phyloP scores from a whole-genome alignment of 2,329 filamentous ascomycete species.

The Akanthomyces dipterigenus region DNA sequence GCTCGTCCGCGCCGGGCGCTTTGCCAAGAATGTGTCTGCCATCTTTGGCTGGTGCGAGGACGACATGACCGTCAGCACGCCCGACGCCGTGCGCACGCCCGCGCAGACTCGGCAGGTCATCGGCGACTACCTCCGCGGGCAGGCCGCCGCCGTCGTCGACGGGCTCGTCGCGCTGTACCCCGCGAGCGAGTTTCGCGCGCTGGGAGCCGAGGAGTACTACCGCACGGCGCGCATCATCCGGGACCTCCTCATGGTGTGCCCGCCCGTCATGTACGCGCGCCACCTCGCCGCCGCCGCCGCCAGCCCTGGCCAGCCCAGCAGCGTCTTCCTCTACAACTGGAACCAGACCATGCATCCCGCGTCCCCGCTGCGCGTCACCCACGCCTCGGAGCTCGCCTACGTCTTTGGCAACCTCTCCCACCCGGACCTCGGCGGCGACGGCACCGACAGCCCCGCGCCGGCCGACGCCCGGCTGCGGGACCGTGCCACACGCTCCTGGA shows the following conservation, averaged over 20 bases:
- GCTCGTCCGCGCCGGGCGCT: conserved; percentile 49
- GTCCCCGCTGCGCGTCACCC: conserved; percentile 27
- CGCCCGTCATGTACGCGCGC: conserved; percentile 35
- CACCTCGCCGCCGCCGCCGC: conserved; percentile 31
- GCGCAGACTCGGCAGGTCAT: conserved; percentile 35
- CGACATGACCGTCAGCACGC: not conserved
- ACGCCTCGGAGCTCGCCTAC: conserved; percentile 46
- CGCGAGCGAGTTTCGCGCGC: conserved; percentile 33
- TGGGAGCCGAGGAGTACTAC: conserved; percentile 44
- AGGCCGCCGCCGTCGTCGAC: conserved; percentile 29
- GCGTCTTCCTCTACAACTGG: conserved; percentile 43
- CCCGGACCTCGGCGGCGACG: conserved; percentile 29
- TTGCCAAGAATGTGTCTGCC: conserved; percentile 32
- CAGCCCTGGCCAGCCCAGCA: not conserved
- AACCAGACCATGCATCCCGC: conserved; percentile 48
- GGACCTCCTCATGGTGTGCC: conserved; percentile 46
- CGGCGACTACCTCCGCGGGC: conserved; percentile 29
- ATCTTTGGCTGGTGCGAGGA: not conserved
- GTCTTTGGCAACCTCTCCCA: conserved; percentile 37
- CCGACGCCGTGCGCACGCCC: conserved; percentile 26
- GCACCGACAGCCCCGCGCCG: conserved; percentile 25
- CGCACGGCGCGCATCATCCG: conserved; percentile 42
- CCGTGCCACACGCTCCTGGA: conserved; percentile 37
- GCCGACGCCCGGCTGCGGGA: conserved; percentile 32
- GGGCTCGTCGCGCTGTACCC: conserved; percentile 45